Conservation (phyloP, 2,329 filamentous ascomycete genomes). For the Sarocladiaceae sp. region DNA sequence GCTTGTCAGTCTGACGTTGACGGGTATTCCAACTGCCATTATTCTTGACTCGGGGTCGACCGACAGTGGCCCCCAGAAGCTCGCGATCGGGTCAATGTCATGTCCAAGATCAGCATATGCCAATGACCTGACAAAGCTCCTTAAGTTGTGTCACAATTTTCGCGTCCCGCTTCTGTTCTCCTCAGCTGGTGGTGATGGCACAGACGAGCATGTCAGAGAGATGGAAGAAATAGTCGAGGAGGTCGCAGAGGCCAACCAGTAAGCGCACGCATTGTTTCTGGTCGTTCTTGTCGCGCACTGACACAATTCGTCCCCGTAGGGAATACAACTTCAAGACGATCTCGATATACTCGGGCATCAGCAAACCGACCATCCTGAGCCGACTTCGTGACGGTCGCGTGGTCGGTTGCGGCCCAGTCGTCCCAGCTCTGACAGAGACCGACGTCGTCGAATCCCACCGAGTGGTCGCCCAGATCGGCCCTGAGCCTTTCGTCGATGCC, state of each 20-base stretch:
- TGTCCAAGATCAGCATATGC: conserved; percentile 34
- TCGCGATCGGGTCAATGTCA: conserved; percentile 36
- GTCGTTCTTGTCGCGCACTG: no score
- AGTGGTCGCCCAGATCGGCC: conserved; percentile 39
- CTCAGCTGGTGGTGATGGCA: conserved; percentile 41
- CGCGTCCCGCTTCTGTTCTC: conserved; percentile 33
- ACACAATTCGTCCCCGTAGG: no score
- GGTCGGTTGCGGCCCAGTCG: conserved; percentile 31
- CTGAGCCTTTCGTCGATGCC: conserved; percentile 34
- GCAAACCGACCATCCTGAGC: conserved; percentile 25
- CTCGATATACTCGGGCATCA: conserved; percentile 32
- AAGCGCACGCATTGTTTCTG: no score
- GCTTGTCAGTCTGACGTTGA: conserved; percentile 22
- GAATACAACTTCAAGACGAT: conserved; percentile 23
- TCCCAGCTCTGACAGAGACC: conserved; percentile 30
- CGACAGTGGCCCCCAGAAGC: conserved; percentile 33
- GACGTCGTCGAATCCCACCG: conserved; percentile 30
- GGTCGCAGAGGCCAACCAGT: conserved; percentile 21
- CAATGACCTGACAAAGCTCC: conserved; percentile 34
- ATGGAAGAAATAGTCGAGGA: conserved; percentile 33
- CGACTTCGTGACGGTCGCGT: conserved; percentile 25
- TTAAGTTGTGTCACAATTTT: conserved; percentile 24
- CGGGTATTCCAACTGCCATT: conserved; percentile 25
- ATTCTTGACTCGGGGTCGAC: conserved; percentile 32
- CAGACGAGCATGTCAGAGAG: conserved; percentile 34